These are phyloP conservation scores for Cynara cardunculus DNA, from an alignment of 129 eudicot species.

Conservation along the genomic window DNA sequence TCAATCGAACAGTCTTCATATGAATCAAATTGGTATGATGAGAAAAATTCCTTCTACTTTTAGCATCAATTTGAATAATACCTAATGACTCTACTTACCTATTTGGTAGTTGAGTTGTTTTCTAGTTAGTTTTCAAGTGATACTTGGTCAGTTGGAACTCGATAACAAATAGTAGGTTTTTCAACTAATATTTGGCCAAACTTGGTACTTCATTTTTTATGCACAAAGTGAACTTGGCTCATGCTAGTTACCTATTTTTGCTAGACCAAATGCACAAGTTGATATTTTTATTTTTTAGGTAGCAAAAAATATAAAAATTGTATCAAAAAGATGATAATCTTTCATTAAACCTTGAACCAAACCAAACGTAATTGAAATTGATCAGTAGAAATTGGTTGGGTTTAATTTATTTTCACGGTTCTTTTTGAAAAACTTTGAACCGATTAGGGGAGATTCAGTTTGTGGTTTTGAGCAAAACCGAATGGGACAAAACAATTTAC, in stretches of 20 bases:
- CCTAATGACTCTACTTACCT: background rate
- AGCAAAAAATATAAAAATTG: background rate
- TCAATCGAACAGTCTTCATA: background rate
- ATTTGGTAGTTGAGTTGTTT: background rate
- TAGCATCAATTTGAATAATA: background rate
- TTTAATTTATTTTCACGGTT: background rate
- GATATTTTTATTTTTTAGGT: background rate
- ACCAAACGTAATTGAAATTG: background rate
- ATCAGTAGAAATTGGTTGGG: background rate
- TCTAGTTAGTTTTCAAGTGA: background rate
- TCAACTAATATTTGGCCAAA: background rate
- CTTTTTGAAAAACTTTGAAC: background rate
- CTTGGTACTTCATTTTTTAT: background rate
- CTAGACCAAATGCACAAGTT: background rate
- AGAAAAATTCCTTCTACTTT: background rate
- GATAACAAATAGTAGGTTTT: background rate
- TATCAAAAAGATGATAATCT: background rate
- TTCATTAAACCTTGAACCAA: background rate
- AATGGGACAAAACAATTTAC: background rate
- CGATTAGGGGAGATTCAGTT: background rate
- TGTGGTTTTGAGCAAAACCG: background rate
- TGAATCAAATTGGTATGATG: background rate
- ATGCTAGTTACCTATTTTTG: background rate
- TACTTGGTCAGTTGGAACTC: background rate
- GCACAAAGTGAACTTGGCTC: background rate